Base-by-base conservation (phyloP, 768 basidiomycete genomes). In the Boletus sensibilis region DNA sequence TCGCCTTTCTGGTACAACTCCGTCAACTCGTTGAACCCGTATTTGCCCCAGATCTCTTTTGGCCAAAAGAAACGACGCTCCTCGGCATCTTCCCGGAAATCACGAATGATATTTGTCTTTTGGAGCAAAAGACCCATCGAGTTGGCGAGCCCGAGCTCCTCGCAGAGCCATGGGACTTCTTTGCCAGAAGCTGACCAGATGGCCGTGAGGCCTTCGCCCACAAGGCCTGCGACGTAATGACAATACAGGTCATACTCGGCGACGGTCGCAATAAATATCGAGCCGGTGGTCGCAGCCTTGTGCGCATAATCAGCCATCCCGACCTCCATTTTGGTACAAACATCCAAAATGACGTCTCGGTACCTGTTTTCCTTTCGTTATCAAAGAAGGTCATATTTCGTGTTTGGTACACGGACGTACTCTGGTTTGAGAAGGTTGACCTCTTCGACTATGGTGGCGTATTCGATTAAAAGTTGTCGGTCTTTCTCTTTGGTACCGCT, bases 221-320 rank as follows among this genome's bases (percentile, higher is more conserved):
- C 96, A 54, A 99, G 87, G 3, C 96, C 96, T 0, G 96, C 96
- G 63, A 98, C 96, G 68, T 94, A 98, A 72, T 99, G 96, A 70
- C 96, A 99, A 74, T 99, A 99, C 14, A 99, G 82, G 71, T 98
- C 93, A 75, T 94, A 99, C 62, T 97, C 94, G 37, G 84, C 78
- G 51, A 94, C 74, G 7, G 88, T 85, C 43, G 84, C 81, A 52
- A 97, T 80, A 65, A 88, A 87, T 59, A 85, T 80, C 42, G 82
- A 76, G 49, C 85, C 86, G 1, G 84, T 84, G 6, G 86, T 78
- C 6, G 87, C 87, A 6, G 92, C 87, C 61, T 86, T 85, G 73
- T 92, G 91, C 1, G 92, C 87, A 67, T 89, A 98, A 72, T 96
- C 92, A 23, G 97, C 94, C 96, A 99, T 99, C 20, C 96, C 96